These are phyloP conservation scores for Globisporangium acanthophoron DNA, from an alignment of 352 stramenopile genomes.

Conservation along the genomic window DNA sequence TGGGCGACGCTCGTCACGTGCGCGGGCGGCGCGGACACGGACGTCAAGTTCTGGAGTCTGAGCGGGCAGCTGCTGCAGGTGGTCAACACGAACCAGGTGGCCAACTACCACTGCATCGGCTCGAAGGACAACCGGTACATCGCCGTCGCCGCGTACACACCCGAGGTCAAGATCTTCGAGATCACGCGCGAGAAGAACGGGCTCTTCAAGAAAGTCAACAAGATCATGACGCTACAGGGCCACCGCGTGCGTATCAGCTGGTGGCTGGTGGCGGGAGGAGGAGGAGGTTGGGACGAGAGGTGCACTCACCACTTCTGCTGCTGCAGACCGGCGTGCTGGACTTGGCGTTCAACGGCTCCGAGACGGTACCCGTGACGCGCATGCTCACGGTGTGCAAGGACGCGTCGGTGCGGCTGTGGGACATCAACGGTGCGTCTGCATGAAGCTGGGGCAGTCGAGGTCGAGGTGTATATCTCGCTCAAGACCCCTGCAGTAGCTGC, in stretches of 20 bases:
- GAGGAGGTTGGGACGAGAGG: background rate
- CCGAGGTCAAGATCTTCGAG: conserved; percentile 81
- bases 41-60: conserved; percentile 81
- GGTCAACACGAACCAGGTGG: conserved; percentile 77
- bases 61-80: conserved; percentile 59
- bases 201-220: conserved; percentile 76
- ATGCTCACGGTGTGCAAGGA: conserved; percentile 79
- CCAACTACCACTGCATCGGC: conserved; percentile 72
- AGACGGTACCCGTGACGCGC: conserved; percentile 59
- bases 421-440: conserved; percentile 60
- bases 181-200: conserved; percentile 72
- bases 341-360: conserved; percentile 70
- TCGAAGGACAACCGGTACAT: conserved; percentile 84
- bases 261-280: background rate
- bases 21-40: conserved; percentile 57
- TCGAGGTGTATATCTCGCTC: too few species aligned
- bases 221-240: conserved; percentile 79
- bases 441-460: background rate
- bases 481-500: too few species aligned
- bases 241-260: conserved; percentile 40
- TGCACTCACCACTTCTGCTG: background rate
- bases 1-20: conserved; percentile 78
- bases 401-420: conserved; percentile 65
- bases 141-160: conserved; percentile 73
- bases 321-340: conserved; percentile 66